Evolutionary conservation across 495 filamentous ascomycete species (phyloP), one percentile per base, ranked within the genome.

Genomic region (Pyrenopolyporus hunteri): DNA sequence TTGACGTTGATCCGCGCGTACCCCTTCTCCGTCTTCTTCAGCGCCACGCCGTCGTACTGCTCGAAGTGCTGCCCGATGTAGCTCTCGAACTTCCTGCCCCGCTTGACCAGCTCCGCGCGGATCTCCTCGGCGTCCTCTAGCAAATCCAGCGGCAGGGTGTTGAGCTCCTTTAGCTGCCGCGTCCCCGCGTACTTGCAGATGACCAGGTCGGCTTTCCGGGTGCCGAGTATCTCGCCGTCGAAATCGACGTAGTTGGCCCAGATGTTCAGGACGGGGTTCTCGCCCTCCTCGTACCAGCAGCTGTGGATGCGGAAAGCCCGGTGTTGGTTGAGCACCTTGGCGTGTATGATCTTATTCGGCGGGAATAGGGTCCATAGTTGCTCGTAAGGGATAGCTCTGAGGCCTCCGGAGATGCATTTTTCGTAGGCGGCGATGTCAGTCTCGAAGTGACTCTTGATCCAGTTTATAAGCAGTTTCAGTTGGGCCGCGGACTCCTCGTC

Each of bases 331-430:
- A 68, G 44, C 2, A 68, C n/a, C 26, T 68, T 69, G 51, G 45
- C 46, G 53, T 70, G 47, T 4, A 70, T 55, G 32, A 76, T 63
- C 17, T 52, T 57, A 2, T 56, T 32, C 10, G 71, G 69, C 1
- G 64, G 63, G 64, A 74, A 76, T 14, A 76, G 61, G 2, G 69
- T 72, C 75, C 75, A 78, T 9, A 75, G 56, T 4, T 64, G 37
- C 14, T 74, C 69, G 56, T 68, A 76, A 3, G 66, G 13, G 43
- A 78, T 76, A 29, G 62, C 66, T 20, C 66, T 67, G 32, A 60
- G 49, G 6, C 60, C 52, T 8, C 60, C 54, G 17, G 55, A 29
- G 1, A 68, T 20, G 52, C 69, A 75, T 23, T 47, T 57, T 5
- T 72, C 57, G 56, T 70, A 59, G 20, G 71, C 67, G n/a, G 68